Conservation (phyloP, 805 yeast species). For the Vanderwaltozyma verrucispora region DNA sequence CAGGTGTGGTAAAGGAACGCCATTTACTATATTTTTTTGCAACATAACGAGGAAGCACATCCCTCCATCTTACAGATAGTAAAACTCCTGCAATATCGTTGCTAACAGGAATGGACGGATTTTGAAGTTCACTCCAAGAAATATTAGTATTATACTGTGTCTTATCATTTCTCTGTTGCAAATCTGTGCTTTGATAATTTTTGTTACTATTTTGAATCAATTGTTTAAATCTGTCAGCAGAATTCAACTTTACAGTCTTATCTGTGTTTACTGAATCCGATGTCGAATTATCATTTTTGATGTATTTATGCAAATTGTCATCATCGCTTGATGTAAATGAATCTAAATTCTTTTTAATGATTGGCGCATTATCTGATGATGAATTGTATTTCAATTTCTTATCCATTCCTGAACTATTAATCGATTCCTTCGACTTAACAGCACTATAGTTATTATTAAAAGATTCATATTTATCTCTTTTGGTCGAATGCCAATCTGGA, state of each 20-base stretch:
- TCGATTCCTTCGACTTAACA: too few relatives aligned
- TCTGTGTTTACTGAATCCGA: background rate
- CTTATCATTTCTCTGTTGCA: background rate
- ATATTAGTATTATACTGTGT: constrained; percentile 8
- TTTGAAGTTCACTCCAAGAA: constrained; percentile 53
- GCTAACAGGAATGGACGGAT: constrained; percentile 65
- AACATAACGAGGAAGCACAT: constrained; percentile 70
- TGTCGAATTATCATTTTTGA: background rate
- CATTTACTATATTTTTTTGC: constrained; percentile 69
- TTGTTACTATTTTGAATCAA: background rate
- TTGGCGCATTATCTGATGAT: constrained; percentile 3
- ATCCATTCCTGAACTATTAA: too few relatives aligned
- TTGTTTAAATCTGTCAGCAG: background rate
- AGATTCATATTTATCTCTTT: too few relatives aligned
- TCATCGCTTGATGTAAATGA: background rate
- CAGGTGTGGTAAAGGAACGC: constrained; percentile 90
- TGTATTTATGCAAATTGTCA: background rate
- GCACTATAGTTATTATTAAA: too few relatives aligned
- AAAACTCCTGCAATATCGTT: constrained; percentile 41
- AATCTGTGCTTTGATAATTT: background rate
- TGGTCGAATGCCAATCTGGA: background rate
- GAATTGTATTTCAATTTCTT: too few relatives aligned
- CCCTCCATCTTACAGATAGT: constrained; percentile 82
- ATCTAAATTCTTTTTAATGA: constrained; percentile 8
- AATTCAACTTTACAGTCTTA: background rate